These are phyloP conservation scores for Xylaria curta DNA, from an alignment of 495 filamentous ascomycete genomes.

Conservation along the genomic window DNA sequence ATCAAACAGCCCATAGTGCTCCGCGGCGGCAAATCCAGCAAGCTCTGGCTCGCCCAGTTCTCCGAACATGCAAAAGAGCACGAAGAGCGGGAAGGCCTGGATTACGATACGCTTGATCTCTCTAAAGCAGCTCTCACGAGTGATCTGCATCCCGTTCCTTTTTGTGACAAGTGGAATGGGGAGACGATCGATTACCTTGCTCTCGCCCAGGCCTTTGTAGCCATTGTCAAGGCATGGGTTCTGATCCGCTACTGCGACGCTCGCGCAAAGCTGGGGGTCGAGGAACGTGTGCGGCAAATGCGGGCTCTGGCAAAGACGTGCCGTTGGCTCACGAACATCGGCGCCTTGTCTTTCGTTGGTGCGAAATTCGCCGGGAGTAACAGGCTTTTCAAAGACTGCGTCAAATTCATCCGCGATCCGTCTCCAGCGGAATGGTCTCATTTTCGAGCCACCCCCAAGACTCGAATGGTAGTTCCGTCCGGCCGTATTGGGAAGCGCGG, in stretches of 20 bases:
- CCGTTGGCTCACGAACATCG: conserved; percentile 71
- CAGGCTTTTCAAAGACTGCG: conserved; percentile 63
- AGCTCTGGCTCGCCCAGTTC: conserved; percentile 60
- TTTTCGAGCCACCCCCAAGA: conserved; percentile 48
- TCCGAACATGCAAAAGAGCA: conserved; percentile 42
- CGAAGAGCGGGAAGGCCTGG: conserved; percentile 35
- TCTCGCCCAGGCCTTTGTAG: conserved; percentile 53
- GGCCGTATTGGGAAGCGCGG: conserved; percentile 40
- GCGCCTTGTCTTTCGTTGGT: conserved; percentile 70
- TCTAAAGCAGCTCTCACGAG: conserved; percentile 43
- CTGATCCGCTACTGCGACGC: conserved; percentile 64
- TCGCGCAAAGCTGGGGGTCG: conserved; percentile 64
- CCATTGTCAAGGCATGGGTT: conserved; percentile 55
- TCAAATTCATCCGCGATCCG: conserved; percentile 79
- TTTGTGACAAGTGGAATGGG: conserved; percentile 57
- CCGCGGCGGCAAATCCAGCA: conserved; percentile 70
- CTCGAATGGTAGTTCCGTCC: conserved; percentile 38
- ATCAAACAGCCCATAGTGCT: conserved; percentile 75
- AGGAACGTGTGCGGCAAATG: conserved; percentile 67
- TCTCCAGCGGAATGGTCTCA: conserved; percentile 66
- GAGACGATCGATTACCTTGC: conserved; percentile 59
- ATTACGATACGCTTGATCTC: conserved; percentile 40
- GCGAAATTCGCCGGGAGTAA: conserved; percentile 57
- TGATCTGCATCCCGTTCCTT: conserved; percentile 53
- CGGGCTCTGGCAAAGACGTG: conserved; percentile 70